Base-by-base conservation (phyloP, 2,329 filamentous ascomycete species). In the Lachnellula subtilissima region DNA sequence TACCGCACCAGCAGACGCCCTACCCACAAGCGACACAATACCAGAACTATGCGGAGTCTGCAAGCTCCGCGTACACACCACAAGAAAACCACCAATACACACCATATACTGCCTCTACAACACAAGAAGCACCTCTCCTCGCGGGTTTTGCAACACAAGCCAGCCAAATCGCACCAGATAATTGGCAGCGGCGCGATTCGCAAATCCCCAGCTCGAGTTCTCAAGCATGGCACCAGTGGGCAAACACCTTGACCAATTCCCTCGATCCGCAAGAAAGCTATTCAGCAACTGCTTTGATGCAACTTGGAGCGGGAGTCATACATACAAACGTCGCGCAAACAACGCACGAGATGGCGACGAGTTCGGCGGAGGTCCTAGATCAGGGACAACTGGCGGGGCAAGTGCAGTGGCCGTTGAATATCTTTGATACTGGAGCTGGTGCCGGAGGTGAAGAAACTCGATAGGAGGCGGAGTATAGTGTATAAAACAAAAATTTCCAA, bases 91-190 rank as follows among this genome's bases (percentile, higher is more conserved):
- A 61, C 9, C 42, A 37, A 14, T 68, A 59, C 48, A 36, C 58
- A 5, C 51, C 46, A 22, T 67, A 65, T 37, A 50, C 60, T 11
- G 11, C 58, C 1, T 52, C 52, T 15, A 63, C 64, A 48, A 35
- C 61, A 3, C 56, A 59, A 4, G 67, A 65, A 40, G 61, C 64
- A 4, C 65, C 67, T 9, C 54, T 69, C 2, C 59, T 68, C 2
- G 60, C 63, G 32, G 62, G 61, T 5, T 65, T 66, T 22, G 61
- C 64, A n/a, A 52, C 59, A 4, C 64, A 65, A 49, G 62, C 62
- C 22, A 58, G 61, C 17, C 67, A 68, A 55, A 73, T 75, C 36
- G 74, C 74, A 23, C 51, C 59, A 14, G 58, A 62, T 17, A 56
- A 48, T n/a, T 68, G 60, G 64, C 60, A 60, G 23, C 57, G 61